Evolutionary conservation across 331 rosid genomes (phyloP).

Genomic region (Malus hybrid): DNA sequence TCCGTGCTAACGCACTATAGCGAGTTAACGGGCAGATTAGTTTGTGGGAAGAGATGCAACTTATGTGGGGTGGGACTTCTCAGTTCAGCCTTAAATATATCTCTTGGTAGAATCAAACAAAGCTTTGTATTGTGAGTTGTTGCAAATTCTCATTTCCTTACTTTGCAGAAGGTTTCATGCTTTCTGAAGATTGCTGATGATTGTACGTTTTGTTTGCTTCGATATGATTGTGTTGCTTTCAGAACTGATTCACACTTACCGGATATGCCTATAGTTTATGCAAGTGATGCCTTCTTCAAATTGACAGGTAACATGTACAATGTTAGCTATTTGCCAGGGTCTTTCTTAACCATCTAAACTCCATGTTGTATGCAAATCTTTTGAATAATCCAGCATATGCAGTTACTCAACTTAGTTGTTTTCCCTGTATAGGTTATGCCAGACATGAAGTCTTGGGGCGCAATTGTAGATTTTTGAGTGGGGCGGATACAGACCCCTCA

Average conservation of each 20-base stretch:
- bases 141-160: constrained; percentile 42
- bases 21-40: constrained; percentile 63
- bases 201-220: constrained; percentile 22
- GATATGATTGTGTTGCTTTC: constrained; percentile 30
- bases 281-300: constrained; percentile 83
- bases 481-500: constrained; percentile 57
- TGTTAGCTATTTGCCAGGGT: not conserved
- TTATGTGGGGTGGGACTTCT: constrained; percentile 51
- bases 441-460: constrained; percentile 75
- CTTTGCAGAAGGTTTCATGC: constrained; percentile 12
- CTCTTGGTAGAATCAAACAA: constrained; percentile 99
- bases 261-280: constrained; percentile 89
- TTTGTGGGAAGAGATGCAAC: constrained; percentile 70
- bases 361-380: not conserved
- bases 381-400: not conserved
- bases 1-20: constrained; percentile 79
- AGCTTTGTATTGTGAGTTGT: constrained; percentile 99
- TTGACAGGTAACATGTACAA: constrained; percentile 57
- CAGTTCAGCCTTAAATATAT: constrained; percentile 80
- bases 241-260: constrained; percentile 76
- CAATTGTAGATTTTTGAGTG: constrained; percentile 84
- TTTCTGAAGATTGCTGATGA: constrained; percentile 21
- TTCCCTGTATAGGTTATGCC: constrained; percentile 51
- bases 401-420: constrained; percentile 9
- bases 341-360: not conserved